Evolutionary conservation across 2,329 filamentous ascomycete species (phyloP), one percentile per base, ranked within the genome.

Genomic region (Aureobasidium sp.): DNA sequence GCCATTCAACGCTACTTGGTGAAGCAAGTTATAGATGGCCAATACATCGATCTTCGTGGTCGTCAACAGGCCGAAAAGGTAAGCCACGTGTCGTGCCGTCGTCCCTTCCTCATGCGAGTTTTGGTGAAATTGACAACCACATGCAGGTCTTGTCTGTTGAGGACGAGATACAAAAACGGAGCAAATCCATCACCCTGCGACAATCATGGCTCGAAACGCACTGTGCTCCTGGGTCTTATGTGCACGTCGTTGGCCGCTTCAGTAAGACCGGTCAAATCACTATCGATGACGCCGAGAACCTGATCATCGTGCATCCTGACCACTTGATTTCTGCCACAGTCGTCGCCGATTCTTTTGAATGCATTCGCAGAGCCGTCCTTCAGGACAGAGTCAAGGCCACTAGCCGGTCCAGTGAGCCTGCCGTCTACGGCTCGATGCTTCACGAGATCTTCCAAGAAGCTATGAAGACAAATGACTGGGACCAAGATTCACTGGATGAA

Each of bases 371-470:
- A 65, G 91, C 94, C 36, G 93, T 97, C 1, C 82, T 99, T 30
- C 92, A 97, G 73, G 93, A 99, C 72, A 87, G 94, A 36, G 88
- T 99, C 68, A 97, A 97, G 74, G 90, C 91, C 9, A 93, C 91
- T 0, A 88, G 87, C 68, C 89, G 91, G 66, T 82, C 90, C 2
- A 90, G 86, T 48, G 83, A 89, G 37, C 85, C 92, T 1, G 85
- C 96, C 68, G 85, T 97, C 0, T 97, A 97, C 71, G 94, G 94
- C 51, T 94, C 90, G 41, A 87, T 99, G 62, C 82, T 99, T 14
- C 94, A 99, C 72, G 93, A 97, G 71, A 85, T 97, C 27, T 97
- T 99, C 67, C 94, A 99, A 72, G 87, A 92, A 70, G 91, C 92
- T 1, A 77, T 99, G 69, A 85, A 90, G 70, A 84, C 83, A 3